These are phyloP conservation scores for Protomyces lactucae-debilis DNA, from an alignment of 1,139 yeast genomes.

Conservation along the genomic window DNA sequence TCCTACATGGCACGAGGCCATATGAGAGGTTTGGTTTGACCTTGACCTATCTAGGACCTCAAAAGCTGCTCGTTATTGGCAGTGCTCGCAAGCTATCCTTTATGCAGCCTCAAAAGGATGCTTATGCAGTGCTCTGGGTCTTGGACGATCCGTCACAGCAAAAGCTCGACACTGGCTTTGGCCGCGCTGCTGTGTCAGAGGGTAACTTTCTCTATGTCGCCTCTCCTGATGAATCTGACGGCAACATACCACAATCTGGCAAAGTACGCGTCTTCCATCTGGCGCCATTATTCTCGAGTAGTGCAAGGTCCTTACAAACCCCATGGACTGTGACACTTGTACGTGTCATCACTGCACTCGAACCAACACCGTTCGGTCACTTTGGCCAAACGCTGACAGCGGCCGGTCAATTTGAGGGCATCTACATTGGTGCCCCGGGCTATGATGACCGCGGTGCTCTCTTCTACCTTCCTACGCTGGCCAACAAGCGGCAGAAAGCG, in stretches of 20 bases:
- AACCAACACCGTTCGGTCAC: neutral
- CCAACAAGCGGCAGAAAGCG: neutral
- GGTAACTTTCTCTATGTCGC: conserved; percentile 11
- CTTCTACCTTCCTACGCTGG: neutral
- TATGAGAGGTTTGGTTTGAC: neutral
- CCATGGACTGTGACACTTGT: conserved; percentile 14
- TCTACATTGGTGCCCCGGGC: conserved; percentile 7
- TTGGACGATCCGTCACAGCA: conserved; percentile 6
- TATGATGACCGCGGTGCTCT: conserved; percentile 11
- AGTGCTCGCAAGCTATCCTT: neutral
- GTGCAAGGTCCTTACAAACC: neutral
- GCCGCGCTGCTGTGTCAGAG: neutral
- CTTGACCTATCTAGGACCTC: neutral
- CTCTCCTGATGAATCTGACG: neutral
- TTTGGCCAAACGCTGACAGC: neutral
- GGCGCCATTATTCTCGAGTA: conserved; percentile 1
- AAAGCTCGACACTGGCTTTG: conserved; percentile 12
- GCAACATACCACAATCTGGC: conserved; percentile 2
- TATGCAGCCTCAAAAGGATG: neutral
- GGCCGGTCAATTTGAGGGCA: neutral
- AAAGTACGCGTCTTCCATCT: conserved; percentile 8
- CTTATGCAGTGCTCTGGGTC: neutral
- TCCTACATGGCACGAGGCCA: neutral
- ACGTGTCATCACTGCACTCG: conserved; percentile 1
- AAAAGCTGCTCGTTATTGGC: neutral